phyloP scores from a whole-genome alignment of 2,329 filamentous ascomycete genomes.

The Xylariales sp. region DNA sequence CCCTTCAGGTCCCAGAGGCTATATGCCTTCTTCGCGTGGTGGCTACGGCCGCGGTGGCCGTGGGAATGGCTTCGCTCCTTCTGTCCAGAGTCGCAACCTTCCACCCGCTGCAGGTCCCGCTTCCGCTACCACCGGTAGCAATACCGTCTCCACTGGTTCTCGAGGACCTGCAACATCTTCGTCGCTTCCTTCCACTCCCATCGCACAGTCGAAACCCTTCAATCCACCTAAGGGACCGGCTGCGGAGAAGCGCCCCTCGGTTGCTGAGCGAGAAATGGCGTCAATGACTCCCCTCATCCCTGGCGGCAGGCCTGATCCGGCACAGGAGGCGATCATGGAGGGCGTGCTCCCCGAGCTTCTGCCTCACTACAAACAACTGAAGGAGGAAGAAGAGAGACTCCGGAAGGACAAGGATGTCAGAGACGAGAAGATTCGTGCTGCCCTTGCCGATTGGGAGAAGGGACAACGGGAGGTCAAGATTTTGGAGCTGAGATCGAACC shows the following conservation, averaged over 20 bases:
- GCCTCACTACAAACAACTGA: conserved; percentile 47
- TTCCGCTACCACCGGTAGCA: conserved; percentile 34
- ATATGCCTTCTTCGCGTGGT: conserved; percentile 41
- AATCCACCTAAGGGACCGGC: conserved; percentile 54
- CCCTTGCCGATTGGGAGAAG: conserved; percentile 48
- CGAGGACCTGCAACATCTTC: conserved; percentile 22
- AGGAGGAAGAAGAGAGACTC: conserved; percentile 54
- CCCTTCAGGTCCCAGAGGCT: conserved; percentile 51
- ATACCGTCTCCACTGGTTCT: conserved; percentile 25
- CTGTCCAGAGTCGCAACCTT: conserved; percentile 25
- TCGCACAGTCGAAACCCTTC: conserved; percentile 40
- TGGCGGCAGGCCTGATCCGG: conserved; percentile 50
- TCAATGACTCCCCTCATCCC: conserved; percentile 48
- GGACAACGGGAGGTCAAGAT: conserved; percentile 49
- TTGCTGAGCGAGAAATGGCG: conserved; percentile 48
- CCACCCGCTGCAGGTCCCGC: conserved; percentile 22
- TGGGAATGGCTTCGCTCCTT: conserved; percentile 38
- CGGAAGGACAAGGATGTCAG: conserved; percentile 48
- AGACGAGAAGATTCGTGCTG: conserved; percentile 51
- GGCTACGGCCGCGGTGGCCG: conserved; percentile 39
- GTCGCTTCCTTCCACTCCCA: conserved; percentile 34
- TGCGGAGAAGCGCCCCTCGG: conserved; percentile 28
- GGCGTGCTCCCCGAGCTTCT: conserved; percentile 51
- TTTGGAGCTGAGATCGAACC: conserved; percentile 50
- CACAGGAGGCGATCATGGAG: conserved; percentile 36